These are phyloP conservation scores for Eimeria praecox DNA, from an alignment of 169 alveolate genomes.

Conservation along the genomic window DNA sequence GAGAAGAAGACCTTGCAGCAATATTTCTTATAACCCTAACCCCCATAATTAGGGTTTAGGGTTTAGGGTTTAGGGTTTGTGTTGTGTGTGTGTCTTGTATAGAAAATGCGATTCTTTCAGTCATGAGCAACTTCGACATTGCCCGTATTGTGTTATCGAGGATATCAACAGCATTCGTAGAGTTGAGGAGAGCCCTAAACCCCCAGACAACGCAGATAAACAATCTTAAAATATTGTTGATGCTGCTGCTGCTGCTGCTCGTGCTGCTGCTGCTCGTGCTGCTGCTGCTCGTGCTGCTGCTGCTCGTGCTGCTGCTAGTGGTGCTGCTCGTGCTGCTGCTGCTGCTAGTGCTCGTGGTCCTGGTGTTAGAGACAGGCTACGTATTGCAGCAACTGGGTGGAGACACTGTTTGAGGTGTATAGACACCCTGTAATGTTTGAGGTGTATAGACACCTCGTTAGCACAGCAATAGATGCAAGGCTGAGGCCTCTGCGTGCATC, in stretches of 20 bases:
- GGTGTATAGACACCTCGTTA: too few relatives aligned
- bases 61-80: conserved; percentile 18
- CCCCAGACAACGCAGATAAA: background rate
- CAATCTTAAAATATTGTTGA: background rate
- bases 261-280: background rate
- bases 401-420: too few relatives aligned
- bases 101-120: conserved; percentile 76
- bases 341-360: background rate
- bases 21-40: too few relatives aligned
- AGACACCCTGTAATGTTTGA: too few relatives aligned
- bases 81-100: background rate
- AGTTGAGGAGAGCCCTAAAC: background rate
- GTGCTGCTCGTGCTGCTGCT: background rate
- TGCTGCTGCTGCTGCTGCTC: background rate
- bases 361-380: too few relatives aligned
- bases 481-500: too few relatives aligned
- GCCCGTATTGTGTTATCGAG: conserved; percentile 72
- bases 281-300: conserved; percentile 2
- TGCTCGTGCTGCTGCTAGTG: background rate
- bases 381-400: too few relatives aligned
- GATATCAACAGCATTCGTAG: conserved; percentile 31
- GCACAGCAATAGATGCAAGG: too few relatives aligned
- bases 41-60: too few relatives aligned
- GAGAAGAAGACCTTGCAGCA: background rate
- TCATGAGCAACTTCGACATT: conserved; percentile 80